A percentile compares a stretch with the other conserved stretches of the same genome.
phyloP scores from a whole-genome alignment of 2,329 filamentous ascomycete species.

The Coniochaeta pulveracea region DNA sequence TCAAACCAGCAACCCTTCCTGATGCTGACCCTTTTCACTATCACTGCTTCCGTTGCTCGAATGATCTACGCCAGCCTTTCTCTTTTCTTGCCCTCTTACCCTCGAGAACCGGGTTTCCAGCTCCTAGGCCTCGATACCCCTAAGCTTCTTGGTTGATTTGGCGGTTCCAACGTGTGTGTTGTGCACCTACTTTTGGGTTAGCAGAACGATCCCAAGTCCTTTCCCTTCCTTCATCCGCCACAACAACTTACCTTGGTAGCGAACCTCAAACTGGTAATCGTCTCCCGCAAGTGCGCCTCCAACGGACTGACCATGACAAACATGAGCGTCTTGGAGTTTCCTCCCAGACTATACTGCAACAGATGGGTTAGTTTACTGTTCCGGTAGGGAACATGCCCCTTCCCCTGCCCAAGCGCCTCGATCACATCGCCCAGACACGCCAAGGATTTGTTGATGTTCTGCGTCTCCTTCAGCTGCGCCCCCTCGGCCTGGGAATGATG shows the following conservation, averaged over 20 bases:
- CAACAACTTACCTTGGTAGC: slow-evolving; percentile 68
- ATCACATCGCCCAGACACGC: slow-evolving; percentile 92
- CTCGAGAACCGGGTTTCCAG: too few species aligned
- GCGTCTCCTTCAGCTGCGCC: slow-evolving; percentile 82
- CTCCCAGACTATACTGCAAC: slow-evolving; percentile 86
- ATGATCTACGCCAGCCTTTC: too few species aligned
- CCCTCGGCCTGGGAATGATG: slow-evolving; percentile 81
- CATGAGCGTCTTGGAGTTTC: slow-evolving; percentile 97
- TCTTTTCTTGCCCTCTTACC: too few species aligned
- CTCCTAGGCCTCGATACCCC: slow-evolving; percentile 11
- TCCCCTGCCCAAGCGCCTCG: slow-evolving; percentile 76
- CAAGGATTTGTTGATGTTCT: slow-evolving; percentile 93
- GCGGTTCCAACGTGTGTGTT: slow-evolving; percentile 90
- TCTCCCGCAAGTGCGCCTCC: slow-evolving; percentile 84
- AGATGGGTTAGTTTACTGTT: slow-evolving; percentile 97
- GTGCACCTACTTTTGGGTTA: slow-evolving; percentile 44
- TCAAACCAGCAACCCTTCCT: not conserved
- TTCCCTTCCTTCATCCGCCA: not conserved
- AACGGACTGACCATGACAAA: slow-evolving; percentile 96
- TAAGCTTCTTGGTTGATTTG: slow-evolving; percentile 58
- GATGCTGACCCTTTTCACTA: slow-evolving; percentile 2
- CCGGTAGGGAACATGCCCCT: slow-evolving; percentile 79
- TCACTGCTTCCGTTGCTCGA: too few species aligned
- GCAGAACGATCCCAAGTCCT: slow-evolving; percentile 7
- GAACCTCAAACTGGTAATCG: slow-evolving; percentile 87